Conservation (phyloP, 768 basidiomycete genomes). For the Termitomyces sp. region DNA sequence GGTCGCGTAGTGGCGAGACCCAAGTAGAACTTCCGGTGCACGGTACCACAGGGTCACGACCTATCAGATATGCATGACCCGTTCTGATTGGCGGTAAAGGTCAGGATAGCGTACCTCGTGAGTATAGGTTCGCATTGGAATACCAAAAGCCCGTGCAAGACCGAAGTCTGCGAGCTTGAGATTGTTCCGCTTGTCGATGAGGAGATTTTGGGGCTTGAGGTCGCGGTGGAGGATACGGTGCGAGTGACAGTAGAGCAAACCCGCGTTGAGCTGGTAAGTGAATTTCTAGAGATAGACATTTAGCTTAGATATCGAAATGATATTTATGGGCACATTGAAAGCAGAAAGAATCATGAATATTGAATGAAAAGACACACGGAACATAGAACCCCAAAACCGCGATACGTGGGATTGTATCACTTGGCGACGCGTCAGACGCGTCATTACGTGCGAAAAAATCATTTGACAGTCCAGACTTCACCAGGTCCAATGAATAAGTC, state of each 20-base stretch:
- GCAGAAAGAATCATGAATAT: background rate
- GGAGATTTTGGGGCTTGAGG: conserved; percentile 92
- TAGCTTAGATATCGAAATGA: background rate
- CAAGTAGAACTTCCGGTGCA: conserved; percentile 94
- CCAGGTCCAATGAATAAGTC: background rate
- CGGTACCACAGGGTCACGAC: conserved; percentile 99
- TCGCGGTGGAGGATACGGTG: conserved; percentile 97
- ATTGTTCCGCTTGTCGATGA: conserved; percentile 86
- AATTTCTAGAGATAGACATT: conserved; percentile 67
- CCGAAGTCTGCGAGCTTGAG: conserved; percentile 97
- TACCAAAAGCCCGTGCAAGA: conserved; percentile 93
- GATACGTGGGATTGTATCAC: background rate
- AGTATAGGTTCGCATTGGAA: conserved; percentile 98
- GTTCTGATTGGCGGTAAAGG: background rate
- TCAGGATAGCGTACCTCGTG: conserved; percentile 67
- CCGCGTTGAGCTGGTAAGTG: conserved; percentile 87
- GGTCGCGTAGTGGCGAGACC: conserved; percentile 93
- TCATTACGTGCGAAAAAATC: conserved; percentile 5
- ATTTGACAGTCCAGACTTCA: background rate
- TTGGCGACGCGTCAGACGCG: conserved; percentile 17
- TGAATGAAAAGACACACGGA: background rate
- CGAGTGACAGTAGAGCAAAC: conserved; percentile 90
- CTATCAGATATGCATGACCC: conserved; percentile 33
- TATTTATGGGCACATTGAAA: background rate
- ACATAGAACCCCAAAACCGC: background rate